Percentiles rank a stretch among this genome's conserved stretches.
Evolutionary conservation across 2,329 filamentous ascomycete genomes (phyloP).

Genomic region (Claviceps sp.): DNA sequence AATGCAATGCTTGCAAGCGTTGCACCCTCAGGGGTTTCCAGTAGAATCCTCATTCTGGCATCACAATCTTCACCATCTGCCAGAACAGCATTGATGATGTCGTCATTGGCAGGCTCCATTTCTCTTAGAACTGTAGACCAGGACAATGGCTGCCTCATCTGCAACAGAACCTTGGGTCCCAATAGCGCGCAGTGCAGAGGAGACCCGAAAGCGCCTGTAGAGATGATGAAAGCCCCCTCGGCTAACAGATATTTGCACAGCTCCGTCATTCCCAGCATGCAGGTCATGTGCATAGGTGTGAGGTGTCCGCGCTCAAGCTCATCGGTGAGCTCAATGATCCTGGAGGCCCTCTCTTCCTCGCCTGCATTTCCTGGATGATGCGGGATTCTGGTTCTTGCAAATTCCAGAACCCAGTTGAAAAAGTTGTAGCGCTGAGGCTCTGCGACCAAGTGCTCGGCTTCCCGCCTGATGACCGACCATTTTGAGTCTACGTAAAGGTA

Average conservation of each 20-base stretch:
- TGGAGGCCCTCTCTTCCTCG: conserved; percentile 7
- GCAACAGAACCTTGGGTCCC: conserved; percentile 15
- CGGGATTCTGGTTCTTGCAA: conserved; percentile 17
- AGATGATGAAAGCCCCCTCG: conserved; percentile 11
- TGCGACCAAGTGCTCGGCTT: conserved; percentile 18
- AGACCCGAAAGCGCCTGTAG: conserved; percentile 14
- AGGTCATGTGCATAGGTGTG: conserved; percentile 21
- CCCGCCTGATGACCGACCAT: conserved; percentile 15
- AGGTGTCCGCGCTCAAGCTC: conserved; percentile 15
- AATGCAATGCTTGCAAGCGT: conserved; percentile 2
- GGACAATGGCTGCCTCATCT: conserved; percentile 7
- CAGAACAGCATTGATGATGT: not conserved
- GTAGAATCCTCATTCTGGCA: conserved; percentile 7
- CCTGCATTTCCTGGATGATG: conserved; percentile 8
- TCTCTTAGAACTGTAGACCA: not conserved
- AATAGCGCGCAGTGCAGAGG: conserved; percentile 22
- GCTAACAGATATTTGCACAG: conserved; percentile 16
- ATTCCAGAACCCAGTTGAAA: conserved; percentile 24
- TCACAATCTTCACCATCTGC: not conserved
- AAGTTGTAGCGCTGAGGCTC: conserved; percentile 16
- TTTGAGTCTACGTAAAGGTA: conserved; percentile 13
- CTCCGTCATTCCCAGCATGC: conserved; percentile 18
- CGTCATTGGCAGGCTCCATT: not conserved
- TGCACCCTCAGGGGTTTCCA: not conserved
- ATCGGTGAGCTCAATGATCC: conserved; percentile 17